phyloP scores from a whole-genome alignment of 345 rosid species.

The Hibiscus syriacus region DNA sequence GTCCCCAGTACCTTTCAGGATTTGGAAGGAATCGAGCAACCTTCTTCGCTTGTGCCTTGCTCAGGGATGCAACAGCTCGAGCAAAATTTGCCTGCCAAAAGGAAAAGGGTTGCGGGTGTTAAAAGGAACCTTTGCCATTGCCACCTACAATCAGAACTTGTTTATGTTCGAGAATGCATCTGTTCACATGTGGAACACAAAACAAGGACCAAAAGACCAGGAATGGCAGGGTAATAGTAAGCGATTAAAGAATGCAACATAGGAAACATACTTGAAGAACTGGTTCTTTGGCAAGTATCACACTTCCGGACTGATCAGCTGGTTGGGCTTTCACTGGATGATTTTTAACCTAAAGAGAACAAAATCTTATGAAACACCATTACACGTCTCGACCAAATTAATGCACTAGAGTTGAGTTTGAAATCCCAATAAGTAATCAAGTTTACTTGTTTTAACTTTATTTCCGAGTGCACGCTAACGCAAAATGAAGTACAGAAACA shows the following conservation, averaged over 20 bases:
- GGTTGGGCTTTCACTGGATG: slow-evolving; percentile 91
- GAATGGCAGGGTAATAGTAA: background rate
- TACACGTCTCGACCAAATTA: background rate
- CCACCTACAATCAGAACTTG: background rate
- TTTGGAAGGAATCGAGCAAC: slow-evolving; percentile 86
- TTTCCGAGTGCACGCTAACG: background rate
- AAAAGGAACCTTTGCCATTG: slow-evolving; percentile 4
- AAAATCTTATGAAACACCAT: background rate
- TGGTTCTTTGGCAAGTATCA: slow-evolving; percentile 87
- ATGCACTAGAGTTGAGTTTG: background rate
- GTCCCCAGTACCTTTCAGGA: slow-evolving; percentile 99
- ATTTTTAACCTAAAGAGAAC: slow-evolving; percentile 56
- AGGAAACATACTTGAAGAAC: slow-evolving; percentile 57
- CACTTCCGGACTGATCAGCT: slow-evolving; percentile 79
- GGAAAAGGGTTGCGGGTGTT: background rate
- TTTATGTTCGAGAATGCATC: background rate
- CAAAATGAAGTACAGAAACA: background rate
- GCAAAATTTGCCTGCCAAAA: slow-evolving; percentile 77
- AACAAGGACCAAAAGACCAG: background rate
- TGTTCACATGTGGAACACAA: background rate
- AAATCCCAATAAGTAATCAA: background rate
- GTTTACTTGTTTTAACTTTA: background rate
- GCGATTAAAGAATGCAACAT: background rate
- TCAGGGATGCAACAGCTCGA: slow-evolving; percentile 73
- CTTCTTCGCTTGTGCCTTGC: slow-evolving; percentile 96